Base-by-base conservation (phyloP, 164 flowering plant genomes). In the Umbellularia californica region DNA sequence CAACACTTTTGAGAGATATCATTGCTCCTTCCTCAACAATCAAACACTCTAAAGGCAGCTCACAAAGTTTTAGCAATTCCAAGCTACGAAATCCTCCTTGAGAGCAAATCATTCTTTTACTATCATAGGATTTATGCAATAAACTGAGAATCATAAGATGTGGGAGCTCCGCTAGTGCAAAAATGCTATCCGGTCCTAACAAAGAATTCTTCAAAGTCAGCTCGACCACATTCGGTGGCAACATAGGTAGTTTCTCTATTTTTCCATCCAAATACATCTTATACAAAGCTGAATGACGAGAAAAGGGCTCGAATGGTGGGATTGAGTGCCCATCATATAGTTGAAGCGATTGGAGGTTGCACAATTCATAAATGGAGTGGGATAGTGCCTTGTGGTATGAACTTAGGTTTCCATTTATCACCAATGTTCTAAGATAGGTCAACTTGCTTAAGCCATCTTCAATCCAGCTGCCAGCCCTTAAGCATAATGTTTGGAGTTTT, bases 21-120 rank as follows among this genome's bases (percentile, higher is more conserved):
- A 84, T 71, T 19, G 81, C 82, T 60, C 78, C 82, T 70, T 74
- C 68, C 14, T 73, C 75, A 50, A 84, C 70, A 1, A 1, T 52
- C 84, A 79, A 82, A 69, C 79, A 76, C 65, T 69, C 65, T 27
- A 84, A 30, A 2, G 67, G 47, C 50, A 77, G 13, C 1, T 7
- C 1, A 1, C 5, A 68, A 24, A 84, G 51, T 5, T 0, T 0
- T 3, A 85, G 62, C 17, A 5, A 5, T 68, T 71, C 19, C 1
- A 85, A 79, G 30, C 14, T 67, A 30, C 77, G 83, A 78, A 85
- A 71, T 11, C 73, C 73, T 4, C 28, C 5, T 13, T 47, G 1
- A 71, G 65, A 52, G 35, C 33, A 71, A 24, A 12, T 6, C 64
- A 71, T 71, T 11, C 15, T 27, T 66, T 70, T 76, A 58, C 69